phyloP scores from a whole-genome alignment of 768 basidiomycete species.

The Amanita muscaria region DNA sequence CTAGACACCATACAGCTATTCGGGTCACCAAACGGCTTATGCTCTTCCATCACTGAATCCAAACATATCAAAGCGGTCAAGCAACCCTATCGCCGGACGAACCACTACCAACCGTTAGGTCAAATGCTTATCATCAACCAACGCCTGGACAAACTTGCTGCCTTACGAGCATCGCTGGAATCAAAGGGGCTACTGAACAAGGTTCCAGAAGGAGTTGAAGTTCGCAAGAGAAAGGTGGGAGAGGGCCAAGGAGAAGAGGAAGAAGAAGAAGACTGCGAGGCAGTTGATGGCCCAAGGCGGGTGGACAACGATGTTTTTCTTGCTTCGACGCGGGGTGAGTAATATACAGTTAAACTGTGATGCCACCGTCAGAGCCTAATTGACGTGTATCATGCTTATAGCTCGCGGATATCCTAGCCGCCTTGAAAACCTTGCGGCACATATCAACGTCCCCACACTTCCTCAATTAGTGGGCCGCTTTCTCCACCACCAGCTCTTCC shows the following conservation, averaged over 20 bases:
- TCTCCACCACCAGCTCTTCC: constrained; percentile 15
- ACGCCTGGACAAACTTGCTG: no score
- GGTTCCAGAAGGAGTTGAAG: no score
- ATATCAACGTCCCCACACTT: constrained; percentile 2
- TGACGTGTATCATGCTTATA: not conserved
- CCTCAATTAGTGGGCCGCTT: not conserved
- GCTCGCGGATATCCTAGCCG: constrained; percentile 9
- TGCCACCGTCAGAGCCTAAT: no score
- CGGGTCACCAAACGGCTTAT: constrained; percentile 21
- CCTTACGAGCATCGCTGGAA: constrained; percentile 18
- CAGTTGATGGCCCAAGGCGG: constrained; percentile 3
- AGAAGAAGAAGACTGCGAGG: constrained; percentile 5
- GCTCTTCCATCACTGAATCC: constrained; percentile 27
- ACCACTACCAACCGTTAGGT: constrained; percentile 19
- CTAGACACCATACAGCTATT: constrained; percentile 12
- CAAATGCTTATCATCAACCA: constrained; percentile 30
- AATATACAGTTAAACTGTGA: no score
- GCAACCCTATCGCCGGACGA: constrained; percentile 26
- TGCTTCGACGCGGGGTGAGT: constrained; percentile 8
- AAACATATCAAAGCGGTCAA: no score
- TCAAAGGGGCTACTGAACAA: no score
- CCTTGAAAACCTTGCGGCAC: constrained; percentile 5
- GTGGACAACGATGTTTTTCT: constrained; percentile 8
- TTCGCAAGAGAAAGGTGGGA: not conserved
- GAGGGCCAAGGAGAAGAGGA: not conserved